Conservation (phyloP, 2,329 filamentous ascomycete genomes). For the Colletotrichum sublineola region DNA sequence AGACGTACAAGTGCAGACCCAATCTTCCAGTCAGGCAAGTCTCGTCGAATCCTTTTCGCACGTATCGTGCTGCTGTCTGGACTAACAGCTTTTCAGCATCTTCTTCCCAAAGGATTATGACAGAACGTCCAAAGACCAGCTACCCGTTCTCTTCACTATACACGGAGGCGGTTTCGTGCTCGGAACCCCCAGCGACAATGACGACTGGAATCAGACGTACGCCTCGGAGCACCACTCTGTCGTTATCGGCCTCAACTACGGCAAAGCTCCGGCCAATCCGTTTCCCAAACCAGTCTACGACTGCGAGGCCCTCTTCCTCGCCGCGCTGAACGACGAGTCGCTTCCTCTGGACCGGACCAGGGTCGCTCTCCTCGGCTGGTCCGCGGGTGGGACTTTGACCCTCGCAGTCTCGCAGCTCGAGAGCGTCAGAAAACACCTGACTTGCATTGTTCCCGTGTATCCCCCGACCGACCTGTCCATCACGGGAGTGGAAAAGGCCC, state of each 20-base stretch:
- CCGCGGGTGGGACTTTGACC: slow-evolving; percentile 64
- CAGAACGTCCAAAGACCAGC: slow-evolving; percentile 46
- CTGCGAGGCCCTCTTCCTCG: slow-evolving; percentile 57
- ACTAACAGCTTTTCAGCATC: slow-evolving; percentile 46
- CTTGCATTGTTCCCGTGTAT: slow-evolving; percentile 58
- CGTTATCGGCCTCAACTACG: slow-evolving; percentile 63
- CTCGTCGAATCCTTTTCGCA: not conserved
- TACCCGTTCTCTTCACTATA: slow-evolving; percentile 62
- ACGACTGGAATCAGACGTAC: slow-evolving; percentile 60
- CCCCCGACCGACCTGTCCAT: slow-evolving; percentile 53
- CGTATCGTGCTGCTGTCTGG: not conserved
- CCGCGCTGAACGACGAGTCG: slow-evolving; percentile 56
- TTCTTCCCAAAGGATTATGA: slow-evolving; percentile 57
- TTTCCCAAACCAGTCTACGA: slow-evolving; percentile 62
- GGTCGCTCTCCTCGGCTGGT: slow-evolving; percentile 62
- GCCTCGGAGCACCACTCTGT: slow-evolving; percentile 55
- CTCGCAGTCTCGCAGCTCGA: slow-evolving; percentile 57
- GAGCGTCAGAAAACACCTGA: slow-evolving; percentile 47
- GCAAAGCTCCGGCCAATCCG: slow-evolving; percentile 57
- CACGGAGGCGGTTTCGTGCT: slow-evolving; percentile 66
- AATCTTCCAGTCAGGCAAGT: slow-evolving; percentile 40
- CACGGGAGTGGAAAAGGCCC: slow-evolving; percentile 45
- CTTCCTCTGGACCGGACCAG: slow-evolving; percentile 59
- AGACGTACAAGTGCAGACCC: slow-evolving; percentile 40
- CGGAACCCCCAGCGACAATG: slow-evolving; percentile 58